Evolutionary conservation across 176 grass and related monocot genomes (phyloP).

Genomic region (Bromus sterilis): DNA sequence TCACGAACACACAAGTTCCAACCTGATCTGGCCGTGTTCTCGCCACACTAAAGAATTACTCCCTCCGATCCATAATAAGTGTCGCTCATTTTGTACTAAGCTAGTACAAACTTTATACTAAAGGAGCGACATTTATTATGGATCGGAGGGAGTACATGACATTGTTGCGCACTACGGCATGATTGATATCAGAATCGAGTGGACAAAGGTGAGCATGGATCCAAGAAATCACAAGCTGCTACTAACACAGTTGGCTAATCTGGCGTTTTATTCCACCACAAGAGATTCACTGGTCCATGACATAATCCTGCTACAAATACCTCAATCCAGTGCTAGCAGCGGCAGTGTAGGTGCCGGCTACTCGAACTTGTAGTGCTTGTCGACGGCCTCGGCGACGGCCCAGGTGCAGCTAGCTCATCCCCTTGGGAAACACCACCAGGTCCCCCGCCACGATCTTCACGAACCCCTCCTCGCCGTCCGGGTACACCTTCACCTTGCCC

Average conservation of each 20-base stretch:
- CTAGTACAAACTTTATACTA: too few relatives aligned
- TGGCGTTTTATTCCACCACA: not conserved
- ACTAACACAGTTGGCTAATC: not conserved
- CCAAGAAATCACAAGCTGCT: too few relatives aligned
- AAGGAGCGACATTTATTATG: too few relatives aligned
- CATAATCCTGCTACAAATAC: not conserved
- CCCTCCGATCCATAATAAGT: too few relatives aligned
- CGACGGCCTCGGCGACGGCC: constrained; percentile 79
- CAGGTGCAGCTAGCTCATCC: constrained; percentile 96
- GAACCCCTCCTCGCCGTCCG: constrained; percentile 68
- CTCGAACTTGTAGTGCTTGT: constrained; percentile 94
- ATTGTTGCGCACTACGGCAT: too few relatives aligned
- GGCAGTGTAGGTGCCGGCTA: constrained; percentile 4
- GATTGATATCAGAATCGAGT: too few relatives aligned
- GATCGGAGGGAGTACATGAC: too few relatives aligned
- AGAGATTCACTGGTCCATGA: not conserved
- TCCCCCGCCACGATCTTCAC: constrained; percentile 88
- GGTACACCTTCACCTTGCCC: constrained; percentile 98
- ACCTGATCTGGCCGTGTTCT: too few relatives aligned
- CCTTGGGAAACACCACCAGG: constrained; percentile 88
- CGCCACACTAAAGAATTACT: too few relatives aligned
- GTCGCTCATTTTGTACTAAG: too few relatives aligned
- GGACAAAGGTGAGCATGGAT: too few relatives aligned
- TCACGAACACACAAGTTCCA: too few relatives aligned
- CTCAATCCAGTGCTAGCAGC: not conserved